Conservation (phyloP, 768 basidiomycete genomes). For the Mycena leptocephala region DNA sequence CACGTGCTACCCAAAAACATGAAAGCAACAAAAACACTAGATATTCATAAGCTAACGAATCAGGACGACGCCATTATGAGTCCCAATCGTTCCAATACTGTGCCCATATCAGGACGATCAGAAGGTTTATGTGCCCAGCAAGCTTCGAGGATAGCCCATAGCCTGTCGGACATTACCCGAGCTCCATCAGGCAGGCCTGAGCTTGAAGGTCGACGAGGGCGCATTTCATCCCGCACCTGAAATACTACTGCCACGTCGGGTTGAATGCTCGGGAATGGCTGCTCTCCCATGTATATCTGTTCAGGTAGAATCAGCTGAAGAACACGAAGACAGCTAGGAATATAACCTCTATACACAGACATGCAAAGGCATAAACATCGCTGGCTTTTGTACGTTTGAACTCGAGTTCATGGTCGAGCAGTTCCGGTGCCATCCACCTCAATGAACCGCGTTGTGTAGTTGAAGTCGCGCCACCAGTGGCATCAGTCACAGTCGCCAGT, state of each 20-base stretch:
- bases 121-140: not conserved
- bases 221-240: not conserved
- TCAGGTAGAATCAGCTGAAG: not conserved
- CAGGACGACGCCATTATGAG: no score
- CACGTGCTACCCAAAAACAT: no score
- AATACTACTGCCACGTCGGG: not conserved
- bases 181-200: not conserved
- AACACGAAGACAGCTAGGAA: not conserved
- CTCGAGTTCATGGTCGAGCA: not conserved
- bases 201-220: not conserved
- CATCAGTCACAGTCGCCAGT: not conserved
- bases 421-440: not conserved
- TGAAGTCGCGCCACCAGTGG: not conserved
- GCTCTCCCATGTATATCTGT: not conserved
- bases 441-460: not conserved
- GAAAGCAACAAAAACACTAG: no score
- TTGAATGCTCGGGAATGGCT: not conserved
- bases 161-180: not conserved
- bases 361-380: slow-evolving; percentile 1
- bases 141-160: not conserved
- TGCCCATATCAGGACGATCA: not conserved
- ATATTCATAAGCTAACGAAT: no score
- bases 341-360: not conserved
- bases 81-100: no score
- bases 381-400: not conserved